These are phyloP conservation scores for Solanum dulcamara DNA, from an alignment of 257 asterid species.

Conservation along the genomic window DNA sequence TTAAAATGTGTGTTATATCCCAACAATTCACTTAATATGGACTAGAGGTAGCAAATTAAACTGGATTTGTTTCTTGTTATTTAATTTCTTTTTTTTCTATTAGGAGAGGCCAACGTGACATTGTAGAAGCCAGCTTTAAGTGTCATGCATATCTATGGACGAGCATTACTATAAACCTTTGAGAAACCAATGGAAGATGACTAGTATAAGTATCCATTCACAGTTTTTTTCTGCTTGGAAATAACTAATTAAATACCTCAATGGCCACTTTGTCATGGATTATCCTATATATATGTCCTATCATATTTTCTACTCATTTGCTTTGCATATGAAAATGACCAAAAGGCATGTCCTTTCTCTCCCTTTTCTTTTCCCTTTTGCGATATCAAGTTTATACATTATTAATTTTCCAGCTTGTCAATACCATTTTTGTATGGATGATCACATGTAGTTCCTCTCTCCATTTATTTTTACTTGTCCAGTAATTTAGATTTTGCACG, in stretches of 20 bases:
- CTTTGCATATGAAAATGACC: slow-evolving; percentile 14
- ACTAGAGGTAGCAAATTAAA: neutral
- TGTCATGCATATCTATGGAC: neutral
- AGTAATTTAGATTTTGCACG: neutral
- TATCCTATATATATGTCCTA: slow-evolving; percentile 11
- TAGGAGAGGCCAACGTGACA: neutral
- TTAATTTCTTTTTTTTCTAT: neutral
- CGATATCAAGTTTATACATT: neutral
- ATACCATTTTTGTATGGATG: neutral
- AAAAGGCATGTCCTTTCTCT: slow-evolving; percentile 20
- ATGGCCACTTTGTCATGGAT: slow-evolving; percentile 14
- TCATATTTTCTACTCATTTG: slow-evolving; percentile 11
- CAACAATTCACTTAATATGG: neutral
- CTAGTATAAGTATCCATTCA: neutral
- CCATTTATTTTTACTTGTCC: neutral
- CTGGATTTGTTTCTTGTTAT: neutral
- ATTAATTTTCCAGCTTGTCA: neutral
- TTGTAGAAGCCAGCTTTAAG: neutral
- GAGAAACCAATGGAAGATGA: neutral
- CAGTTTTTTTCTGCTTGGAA: neutral
- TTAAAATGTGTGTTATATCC: too few relatives aligned
- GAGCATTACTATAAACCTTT: neutral
- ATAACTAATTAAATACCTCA: neutral
- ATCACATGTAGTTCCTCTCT: neutral
- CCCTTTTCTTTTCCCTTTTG: neutral